Evolutionary conservation across 495 filamentous ascomycete species (phyloP), one percentile per base, ranked within the genome.

Genomic region (Penicillium salamii): DNA sequence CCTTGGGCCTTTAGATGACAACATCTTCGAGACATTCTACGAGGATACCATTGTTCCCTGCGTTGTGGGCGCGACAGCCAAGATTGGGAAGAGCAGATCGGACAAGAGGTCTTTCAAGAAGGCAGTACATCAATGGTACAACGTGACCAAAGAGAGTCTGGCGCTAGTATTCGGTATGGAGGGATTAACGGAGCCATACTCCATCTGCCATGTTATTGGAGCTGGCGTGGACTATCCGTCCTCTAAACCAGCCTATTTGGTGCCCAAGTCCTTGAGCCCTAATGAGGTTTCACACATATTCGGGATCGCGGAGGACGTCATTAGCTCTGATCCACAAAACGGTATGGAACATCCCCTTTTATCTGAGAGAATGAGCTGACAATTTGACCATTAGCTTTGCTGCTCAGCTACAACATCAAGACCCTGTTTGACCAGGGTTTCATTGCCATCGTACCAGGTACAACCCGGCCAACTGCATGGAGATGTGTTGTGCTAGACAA

Each of bases 161-260:
- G n/a, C n/a, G n/a, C n/a, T n/a, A n/a, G n/a, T n/a, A n/a, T n/a
- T n/a, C n/a, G n/a, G n/a, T n/a, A n/a, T n/a, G n/a, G n/a, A n/a
- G n/a, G n/a, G n/a, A n/a, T n/a, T 13, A 11, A 6, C 9, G 6
- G 20, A 7, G 1, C 7, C n/a, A n/a, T n/a, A n/a, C n/a, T n/a
- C n/a, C n/a, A n/a, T n/a, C n/a, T n/a, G 58, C 24, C 58, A 57
- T 19, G 7, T 57, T n/a, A 24, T 41, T 20, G 43, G 45, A 3
- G n/a, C 21, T 15, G 13, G 6, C 15, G 2, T 35, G 1, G 15
- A 17, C 42, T 4, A 18, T 7, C 19, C 20, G 2, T 26, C 37
- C 7, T 38, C 57, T 11, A 61, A 54, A 28, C 47, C 57, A 9
- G 57, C 57, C 9, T 54, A 57, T 39, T 5, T 61, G 5, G 53